Evolutionary conservation across 345 rosid genomes (phyloP), one percentile per base, ranked within the genome.

Genomic region (Euphorbia pulcherrima): DNA sequence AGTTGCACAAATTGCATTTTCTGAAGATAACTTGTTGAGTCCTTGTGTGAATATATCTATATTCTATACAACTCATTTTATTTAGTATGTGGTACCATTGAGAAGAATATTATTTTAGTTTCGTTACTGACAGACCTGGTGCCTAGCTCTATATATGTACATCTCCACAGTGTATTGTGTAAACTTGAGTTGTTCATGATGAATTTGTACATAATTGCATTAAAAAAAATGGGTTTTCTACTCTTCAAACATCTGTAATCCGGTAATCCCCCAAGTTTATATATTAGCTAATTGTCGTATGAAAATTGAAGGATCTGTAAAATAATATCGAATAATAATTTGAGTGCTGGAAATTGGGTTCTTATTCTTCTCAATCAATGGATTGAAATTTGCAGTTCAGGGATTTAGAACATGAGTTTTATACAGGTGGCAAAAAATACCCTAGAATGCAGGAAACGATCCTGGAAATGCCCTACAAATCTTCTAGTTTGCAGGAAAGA

Each of bases 31-130:
- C 40, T n/a, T 20, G 13, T 35, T 6, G 59, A 23, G 28, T 56
- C 55, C 35, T 27, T 53, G 14, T 55, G 62, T 56, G 62, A 55
- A 56, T 67, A 55, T 55, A 26, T 30, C 18, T 67, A 40, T 62
- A 12, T 67, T 44, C 62, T 67, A n/a, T n/a, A n/a, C n/a, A n/a
- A n/a, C n/a, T n/a, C n/a, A n/a, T n/a, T n/a, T n/a, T 37, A 37
- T 56, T 24, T 59, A 29, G 39, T 37, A 62, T 0, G 9, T 59
- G 2, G 37, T 21, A 13, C 60, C 3, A 61, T 39, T 40, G 64
- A 40, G 47, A 44, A 33, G 64, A 37, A 8, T 53, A 53, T 18
- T 47, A 41, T 3, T 18, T 3, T 26, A 6, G 24, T 11, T 24
- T 56, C 35, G 24, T 54, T 54, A 39, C 61, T 23, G 47, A 13